Evolutionary conservation across 2,329 filamentous ascomycete species (phyloP).

Genomic region (Neurospora crassa): DNA sequence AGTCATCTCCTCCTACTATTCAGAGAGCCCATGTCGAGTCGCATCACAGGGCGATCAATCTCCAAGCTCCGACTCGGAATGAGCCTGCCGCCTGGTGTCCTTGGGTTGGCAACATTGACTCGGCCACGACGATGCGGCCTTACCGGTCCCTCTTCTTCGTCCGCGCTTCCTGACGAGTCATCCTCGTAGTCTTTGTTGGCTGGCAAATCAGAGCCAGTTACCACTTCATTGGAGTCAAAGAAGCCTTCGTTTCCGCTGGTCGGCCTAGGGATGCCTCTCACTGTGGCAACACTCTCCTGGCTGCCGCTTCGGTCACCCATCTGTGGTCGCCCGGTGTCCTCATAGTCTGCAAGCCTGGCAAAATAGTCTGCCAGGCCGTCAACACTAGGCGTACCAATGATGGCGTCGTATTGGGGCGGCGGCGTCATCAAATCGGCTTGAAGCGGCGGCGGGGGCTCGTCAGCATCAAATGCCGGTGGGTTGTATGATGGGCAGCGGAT

Average conservation of each 20-base stretch:
- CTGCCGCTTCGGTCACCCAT: not conserved
- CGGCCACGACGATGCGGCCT: slow-evolving; percentile 38
- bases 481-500: slow-evolving; percentile 78
- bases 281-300: not conserved
- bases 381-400: slow-evolving; percentile 60
- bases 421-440: slow-evolving; percentile 54
- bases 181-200: slow-evolving; percentile 26
- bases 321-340: slow-evolving; percentile 25
- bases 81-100: slow-evolving; percentile 41
- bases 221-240: not conserved
- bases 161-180: slow-evolving; percentile 27
- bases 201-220: not conserved
- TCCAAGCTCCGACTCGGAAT: slow-evolving; percentile 49
- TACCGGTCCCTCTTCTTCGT: slow-evolving; percentile 33
- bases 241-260: not conserved
- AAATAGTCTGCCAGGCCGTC: slow-evolving; percentile 80
- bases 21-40: slow-evolving; percentile 21
- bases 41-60: slow-evolving; percentile 34
- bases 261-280: not conserved
- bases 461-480: slow-evolving; percentile 77
- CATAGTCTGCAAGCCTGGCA: slow-evolving; percentile 64
- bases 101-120: slow-evolving; percentile 48
- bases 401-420: slow-evolving; percentile 73
- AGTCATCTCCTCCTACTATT: not conserved
- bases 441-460: slow-evolving; percentile 60